These are phyloP conservation scores for Zanthoxylum bungeanum DNA, from an alignment of 345 rosid species.

Conservation along the genomic window DNA sequence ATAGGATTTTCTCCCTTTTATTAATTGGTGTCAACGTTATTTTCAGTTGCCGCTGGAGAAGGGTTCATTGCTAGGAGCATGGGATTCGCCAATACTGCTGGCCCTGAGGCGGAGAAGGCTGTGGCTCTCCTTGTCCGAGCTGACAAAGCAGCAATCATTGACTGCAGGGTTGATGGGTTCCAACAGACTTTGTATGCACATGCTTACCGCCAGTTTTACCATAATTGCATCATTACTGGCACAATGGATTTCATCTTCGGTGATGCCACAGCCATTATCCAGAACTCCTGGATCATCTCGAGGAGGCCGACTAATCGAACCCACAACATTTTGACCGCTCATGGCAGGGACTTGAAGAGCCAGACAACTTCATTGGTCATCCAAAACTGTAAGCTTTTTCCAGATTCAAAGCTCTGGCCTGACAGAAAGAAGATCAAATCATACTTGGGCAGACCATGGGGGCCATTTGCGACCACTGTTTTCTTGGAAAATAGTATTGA, in stretches of 20 bases:
- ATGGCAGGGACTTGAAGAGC: slow-evolving; percentile 31
- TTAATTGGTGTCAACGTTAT: neutral
- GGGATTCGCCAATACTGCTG: slow-evolving; percentile 73
- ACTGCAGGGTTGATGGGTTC: slow-evolving; percentile 65
- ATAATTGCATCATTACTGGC: slow-evolving; percentile 63
- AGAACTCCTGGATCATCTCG: slow-evolving; percentile 58
- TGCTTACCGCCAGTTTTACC: slow-evolving; percentile 60
- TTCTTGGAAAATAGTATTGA: slow-evolving; percentile 53
- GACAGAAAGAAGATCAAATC: slow-evolving; percentile 36
- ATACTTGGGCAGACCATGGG: slow-evolving; percentile 83
- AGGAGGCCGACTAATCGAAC: slow-evolving; percentile 41
- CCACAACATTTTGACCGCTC: slow-evolving; percentile 59
- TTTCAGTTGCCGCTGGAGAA: slow-evolving; percentile 43
- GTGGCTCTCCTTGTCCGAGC: slow-evolving; percentile 62
- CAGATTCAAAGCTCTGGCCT: slow-evolving; percentile 41
- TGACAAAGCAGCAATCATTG: slow-evolving; percentile 46
- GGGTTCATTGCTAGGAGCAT: slow-evolving; percentile 63
- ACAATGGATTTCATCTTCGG: slow-evolving; percentile 87
- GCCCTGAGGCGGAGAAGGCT: slow-evolving; percentile 59
- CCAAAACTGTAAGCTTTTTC: slow-evolving; percentile 77
- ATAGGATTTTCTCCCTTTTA: too few species aligned
- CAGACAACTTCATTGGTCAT: slow-evolving; percentile 48
- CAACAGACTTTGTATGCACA: slow-evolving; percentile 69
- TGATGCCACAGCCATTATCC: slow-evolving; percentile 48
- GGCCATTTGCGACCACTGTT: slow-evolving; percentile 45